Conservation (phyloP, 164 flowering plant species). For the Magnolia changhungtana region DNA sequence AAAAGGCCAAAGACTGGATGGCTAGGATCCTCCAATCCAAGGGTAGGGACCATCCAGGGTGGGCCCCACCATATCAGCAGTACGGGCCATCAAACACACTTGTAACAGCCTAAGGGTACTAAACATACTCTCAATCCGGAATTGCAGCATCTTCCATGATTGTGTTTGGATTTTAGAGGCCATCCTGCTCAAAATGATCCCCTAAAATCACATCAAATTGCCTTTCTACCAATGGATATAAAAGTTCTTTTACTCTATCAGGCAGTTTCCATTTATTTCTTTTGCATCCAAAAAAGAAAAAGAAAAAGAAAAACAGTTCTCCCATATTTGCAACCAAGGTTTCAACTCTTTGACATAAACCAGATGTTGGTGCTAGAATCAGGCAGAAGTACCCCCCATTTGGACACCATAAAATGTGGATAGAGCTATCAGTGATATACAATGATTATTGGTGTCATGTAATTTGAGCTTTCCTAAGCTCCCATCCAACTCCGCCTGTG, state of each 20-base stretch:
- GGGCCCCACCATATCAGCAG: neutral
- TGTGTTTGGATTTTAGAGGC: neutral
- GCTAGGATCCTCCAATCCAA: neutral
- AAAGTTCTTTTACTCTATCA: neutral
- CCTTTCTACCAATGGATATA: neutral
- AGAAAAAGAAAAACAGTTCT: neutral
- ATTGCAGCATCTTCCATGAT: neutral
- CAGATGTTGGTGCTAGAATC: too few relatives aligned
- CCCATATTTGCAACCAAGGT: too few relatives aligned
- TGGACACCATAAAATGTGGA: too few relatives aligned
- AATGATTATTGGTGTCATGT: too few relatives aligned
- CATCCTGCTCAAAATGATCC: neutral
- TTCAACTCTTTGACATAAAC: too few relatives aligned
- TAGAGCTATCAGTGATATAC: too few relatives aligned
- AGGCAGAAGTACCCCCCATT: too few relatives aligned
- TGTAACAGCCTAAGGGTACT: neutral
- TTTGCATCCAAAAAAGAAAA: neutral
- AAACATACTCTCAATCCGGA: too few relatives aligned
- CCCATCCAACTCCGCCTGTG: too few relatives aligned
- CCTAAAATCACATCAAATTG: neutral
- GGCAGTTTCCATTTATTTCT: neutral
- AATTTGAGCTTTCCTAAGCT: too few relatives aligned
- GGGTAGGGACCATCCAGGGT: neutral
- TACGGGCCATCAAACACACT: neutral
- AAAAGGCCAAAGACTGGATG: too few relatives aligned